Conservation (phyloP, 2,329 filamentous ascomycete species). For the Plectosphaerella plurivora region DNA sequence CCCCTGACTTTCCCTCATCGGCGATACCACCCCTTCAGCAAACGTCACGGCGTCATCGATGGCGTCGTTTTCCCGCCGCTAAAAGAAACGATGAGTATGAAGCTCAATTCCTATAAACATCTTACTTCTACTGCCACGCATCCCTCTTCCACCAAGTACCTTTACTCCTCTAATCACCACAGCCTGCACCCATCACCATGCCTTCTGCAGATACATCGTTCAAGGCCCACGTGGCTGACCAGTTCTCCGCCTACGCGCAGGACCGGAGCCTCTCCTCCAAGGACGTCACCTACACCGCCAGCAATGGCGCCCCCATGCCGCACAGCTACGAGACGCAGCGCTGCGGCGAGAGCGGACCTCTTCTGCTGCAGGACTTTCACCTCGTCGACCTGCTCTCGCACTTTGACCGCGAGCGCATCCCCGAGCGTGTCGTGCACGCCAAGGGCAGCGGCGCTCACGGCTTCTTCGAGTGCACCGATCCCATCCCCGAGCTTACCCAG, state of each 20-base stretch:
- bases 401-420: slow-evolving; percentile 58
- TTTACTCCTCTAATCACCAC: too few relatives aligned
- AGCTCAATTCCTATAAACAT: too few relatives aligned
- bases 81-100: too few relatives aligned
- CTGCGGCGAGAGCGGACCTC: slow-evolving; percentile 51
- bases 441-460: slow-evolving; percentile 53
- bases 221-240: slow-evolving; percentile 27
- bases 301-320: slow-evolving; percentile 51
- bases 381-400: slow-evolving; percentile 58
- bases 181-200: not conserved
- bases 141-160: too few relatives aligned
- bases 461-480: slow-evolving; percentile 38
- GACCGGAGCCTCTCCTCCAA: slow-evolving; percentile 33
- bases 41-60: too few relatives aligned
- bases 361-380: slow-evolving; percentile 56
- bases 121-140: too few relatives aligned
- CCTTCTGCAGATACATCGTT: slow-evolving; percentile 28
- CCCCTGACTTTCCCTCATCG: too few relatives aligned
- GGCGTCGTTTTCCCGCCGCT: too few relatives aligned
- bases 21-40: too few relatives aligned
- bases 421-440: slow-evolving; percentile 56
- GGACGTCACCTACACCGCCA: slow-evolving; percentile 46
- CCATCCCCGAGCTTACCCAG: slow-evolving; percentile 47
- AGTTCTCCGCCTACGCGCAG: slow-evolving; percentile 31
- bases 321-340: slow-evolving; percentile 55